A percentile compares a stretch with the other conserved stretches of the same genome.
These are phyloP conservation scores for Vitis rupestris DNA, from an alignment of 164 flowering plant species.

Conservation along the genomic window DNA sequence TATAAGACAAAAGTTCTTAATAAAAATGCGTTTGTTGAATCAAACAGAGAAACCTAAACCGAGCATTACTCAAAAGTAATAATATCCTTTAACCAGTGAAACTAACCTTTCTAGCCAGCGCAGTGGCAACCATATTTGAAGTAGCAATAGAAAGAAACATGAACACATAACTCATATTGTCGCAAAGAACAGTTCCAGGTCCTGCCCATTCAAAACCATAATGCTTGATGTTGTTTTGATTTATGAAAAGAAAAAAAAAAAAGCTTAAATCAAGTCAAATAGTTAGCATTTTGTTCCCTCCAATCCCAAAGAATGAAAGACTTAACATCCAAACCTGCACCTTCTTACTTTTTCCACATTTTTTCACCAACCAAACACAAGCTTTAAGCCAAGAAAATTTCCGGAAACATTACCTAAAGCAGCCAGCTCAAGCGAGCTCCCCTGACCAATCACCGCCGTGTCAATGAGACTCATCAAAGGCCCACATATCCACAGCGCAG, in stretches of 20 bases:
- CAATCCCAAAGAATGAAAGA: neutral
- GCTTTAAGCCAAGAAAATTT: too few relatives aligned
- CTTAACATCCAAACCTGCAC: too few relatives aligned
- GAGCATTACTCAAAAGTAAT: neutral
- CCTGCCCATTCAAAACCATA: slow-evolving; percentile 45
- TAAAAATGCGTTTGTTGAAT: too few relatives aligned
- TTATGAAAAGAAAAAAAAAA: too few relatives aligned
- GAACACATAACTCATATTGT: slow-evolving; percentile 67
- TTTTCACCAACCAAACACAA: neutral
- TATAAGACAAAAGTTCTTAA: too few relatives aligned
- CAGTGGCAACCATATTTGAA: slow-evolving; percentile 90
- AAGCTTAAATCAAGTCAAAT: neutral
- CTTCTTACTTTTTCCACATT: neutral
- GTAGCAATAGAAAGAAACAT: slow-evolving; percentile 97
- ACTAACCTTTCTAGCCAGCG: slow-evolving; percentile 73
- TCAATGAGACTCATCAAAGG: slow-evolving; percentile 96
- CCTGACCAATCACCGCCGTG: slow-evolving; percentile 90
- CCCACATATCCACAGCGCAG: slow-evolving; percentile 84
- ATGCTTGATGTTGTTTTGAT: too few relatives aligned
- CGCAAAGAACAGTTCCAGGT: slow-evolving; percentile 90
- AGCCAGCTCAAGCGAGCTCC: slow-evolving; percentile 92
- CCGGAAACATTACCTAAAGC: slow-evolving; percentile 62
- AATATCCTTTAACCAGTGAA: neutral
- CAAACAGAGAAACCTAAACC: slow-evolving; percentile 7
- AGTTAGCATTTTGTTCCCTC: neutral